Conservation (phyloP, 768 basidiomycete genomes). For the Dioszegia aurantiaca region DNA sequence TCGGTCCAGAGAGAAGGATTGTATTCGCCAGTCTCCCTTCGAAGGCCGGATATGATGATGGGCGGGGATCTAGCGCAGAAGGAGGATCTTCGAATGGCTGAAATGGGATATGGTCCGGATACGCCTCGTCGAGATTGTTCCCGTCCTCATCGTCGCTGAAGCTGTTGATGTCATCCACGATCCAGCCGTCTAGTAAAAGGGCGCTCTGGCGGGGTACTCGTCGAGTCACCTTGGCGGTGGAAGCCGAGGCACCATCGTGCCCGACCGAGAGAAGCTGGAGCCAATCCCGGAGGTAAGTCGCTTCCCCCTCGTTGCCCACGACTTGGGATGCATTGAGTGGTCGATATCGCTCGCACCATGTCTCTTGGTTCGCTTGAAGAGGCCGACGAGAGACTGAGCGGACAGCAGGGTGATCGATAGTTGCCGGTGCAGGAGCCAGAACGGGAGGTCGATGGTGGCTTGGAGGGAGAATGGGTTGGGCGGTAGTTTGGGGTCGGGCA, state of each 20-base stretch:
- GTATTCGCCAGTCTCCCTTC: constrained; percentile 66
- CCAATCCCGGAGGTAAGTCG: constrained; percentile 50
- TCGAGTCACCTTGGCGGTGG: constrained; percentile 34
- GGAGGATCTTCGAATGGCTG: constrained; percentile 24
- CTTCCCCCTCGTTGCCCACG: constrained; percentile 48
- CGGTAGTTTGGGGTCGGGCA: background rate
- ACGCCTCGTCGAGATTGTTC: constrained; percentile 21
- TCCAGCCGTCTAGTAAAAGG: constrained; percentile 45
- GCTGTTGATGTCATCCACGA: constrained; percentile 47
- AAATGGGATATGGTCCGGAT: constrained; percentile 6
- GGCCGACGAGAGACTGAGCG: constrained; percentile 8
- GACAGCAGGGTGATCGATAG: constrained; percentile 29
- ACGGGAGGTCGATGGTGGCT: background rate
- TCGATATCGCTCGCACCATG: constrained; percentile 49
- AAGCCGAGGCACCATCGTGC: constrained; percentile 5
- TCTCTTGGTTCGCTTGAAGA: constrained; percentile 24
- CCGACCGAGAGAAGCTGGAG: constrained; percentile 44
- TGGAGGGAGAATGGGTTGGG: background rate
- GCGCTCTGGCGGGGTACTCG: constrained; percentile 35
- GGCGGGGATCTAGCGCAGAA: constrained; percentile 19
- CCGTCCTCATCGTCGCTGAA: constrained; percentile 30
- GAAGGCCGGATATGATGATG: constrained; percentile 10
- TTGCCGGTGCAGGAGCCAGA: no score
- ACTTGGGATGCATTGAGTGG: constrained; percentile 41
- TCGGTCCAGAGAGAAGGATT: constrained; percentile 76